Base-by-base conservation (phyloP, 2,329 filamentous ascomycete genomes). In the Aspergillus pseudoviridinutans region DNA sequence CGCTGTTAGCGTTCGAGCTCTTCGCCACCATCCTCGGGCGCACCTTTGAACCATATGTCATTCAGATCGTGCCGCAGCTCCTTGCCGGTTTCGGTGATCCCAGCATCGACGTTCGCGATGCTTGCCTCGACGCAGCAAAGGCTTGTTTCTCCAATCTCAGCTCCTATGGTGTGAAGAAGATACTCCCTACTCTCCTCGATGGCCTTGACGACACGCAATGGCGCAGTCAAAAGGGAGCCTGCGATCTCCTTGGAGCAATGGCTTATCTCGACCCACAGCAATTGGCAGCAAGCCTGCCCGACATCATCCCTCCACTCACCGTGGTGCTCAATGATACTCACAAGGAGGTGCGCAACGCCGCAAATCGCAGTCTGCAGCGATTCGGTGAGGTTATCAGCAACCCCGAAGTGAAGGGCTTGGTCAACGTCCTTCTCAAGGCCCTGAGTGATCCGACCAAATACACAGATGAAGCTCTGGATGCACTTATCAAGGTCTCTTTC, bases 301-400 rank as follows among this genome's bases (percentile, higher is more conserved):
- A 96, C 56, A 99, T 99, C 65, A 99, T 99, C 64, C 94, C 95
- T 27, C 93, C 95, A 17, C 82, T 99, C 57, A 97, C 95, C 1
- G 87, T 89, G 49, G 94, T 97, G 3, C 80, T 99, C 58, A 99
- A 96, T 66, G 94, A 99, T 78, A 97, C 91, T 68, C 94, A 99
- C 78, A 99, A 99, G 75, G 94, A 99, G 77, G 94, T 99, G 32
- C 86, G 94, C 59, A 81, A 86, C 49, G 92, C 91, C 24, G 94
- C 94, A 7, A 99, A 99, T 76, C 88, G 93, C 76, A 96, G 92
- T 78, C 82, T 99, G 78, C 96, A 99, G 78, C 89, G 94, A 56
- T 99, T 99, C 72, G 94, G 95, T 64, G 95, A 99, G 74, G 95
- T 99, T 64, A 99, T 99, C 74, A 95, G 84, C 74, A 99, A 99